phyloP scores from a whole-genome alignment of 2,329 filamentous ascomycete species.

The Diaporthe velutina region DNA sequence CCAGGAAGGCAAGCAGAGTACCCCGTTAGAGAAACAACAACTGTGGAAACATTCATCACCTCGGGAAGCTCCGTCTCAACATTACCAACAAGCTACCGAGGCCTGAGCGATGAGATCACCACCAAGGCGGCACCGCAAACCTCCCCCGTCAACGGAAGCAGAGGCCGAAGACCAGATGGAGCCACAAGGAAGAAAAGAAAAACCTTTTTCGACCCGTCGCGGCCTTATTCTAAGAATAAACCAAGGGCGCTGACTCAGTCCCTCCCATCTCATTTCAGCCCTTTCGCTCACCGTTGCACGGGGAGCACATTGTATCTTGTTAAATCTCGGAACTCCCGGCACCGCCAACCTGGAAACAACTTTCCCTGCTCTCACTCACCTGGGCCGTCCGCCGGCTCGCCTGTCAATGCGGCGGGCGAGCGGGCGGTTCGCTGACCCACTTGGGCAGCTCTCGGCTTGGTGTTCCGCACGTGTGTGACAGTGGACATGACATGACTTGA shows the following conservation, averaged over 20 bases:
- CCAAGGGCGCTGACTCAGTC: background rate
- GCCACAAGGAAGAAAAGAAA: background rate
- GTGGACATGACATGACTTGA: background rate
- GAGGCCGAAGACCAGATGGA: background rate
- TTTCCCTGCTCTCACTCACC: background rate
- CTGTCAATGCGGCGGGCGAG: background rate
- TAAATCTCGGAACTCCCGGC: constrained; percentile 12
- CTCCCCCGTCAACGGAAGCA: background rate
- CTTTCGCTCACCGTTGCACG: background rate
- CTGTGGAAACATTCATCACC: background rate
- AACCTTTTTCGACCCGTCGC: background rate
- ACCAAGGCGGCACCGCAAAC: background rate
- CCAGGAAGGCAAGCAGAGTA: background rate
- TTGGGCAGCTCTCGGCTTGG: background rate
- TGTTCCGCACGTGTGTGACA: background rate
- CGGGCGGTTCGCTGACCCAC: background rate
- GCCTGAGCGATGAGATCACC: background rate
- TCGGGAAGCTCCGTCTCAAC: background rate
- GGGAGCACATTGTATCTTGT: background rate
- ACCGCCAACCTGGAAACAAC: background rate
- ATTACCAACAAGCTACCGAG: background rate
- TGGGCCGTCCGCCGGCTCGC: background rate
- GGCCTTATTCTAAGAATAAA: constrained; percentile 17
- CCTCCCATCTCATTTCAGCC: background rate
- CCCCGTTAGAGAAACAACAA: background rate